These are phyloP conservation scores for Vanilla planifolia DNA, from an alignment of 106 monocot genomes.

Conservation along the genomic window DNA sequence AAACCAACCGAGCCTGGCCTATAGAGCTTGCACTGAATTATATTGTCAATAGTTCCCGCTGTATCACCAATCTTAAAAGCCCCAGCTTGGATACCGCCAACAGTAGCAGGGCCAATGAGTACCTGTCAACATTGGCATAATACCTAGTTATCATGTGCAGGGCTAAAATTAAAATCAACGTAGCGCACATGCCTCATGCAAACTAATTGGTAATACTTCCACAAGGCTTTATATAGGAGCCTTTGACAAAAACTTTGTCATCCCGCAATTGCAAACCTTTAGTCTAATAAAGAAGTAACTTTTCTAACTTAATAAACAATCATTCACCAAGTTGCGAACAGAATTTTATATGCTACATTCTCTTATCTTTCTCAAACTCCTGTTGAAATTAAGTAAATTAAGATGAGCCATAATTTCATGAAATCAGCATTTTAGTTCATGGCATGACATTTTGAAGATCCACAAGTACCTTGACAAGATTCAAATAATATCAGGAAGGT, in stretches of 20 bases:
- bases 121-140: slow-evolving; percentile 39
- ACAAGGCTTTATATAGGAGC: neutral
- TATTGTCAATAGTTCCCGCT: slow-evolving; percentile 97
- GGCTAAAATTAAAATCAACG: neutral
- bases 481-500: too few relatives aligned
- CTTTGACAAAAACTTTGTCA: neutral
- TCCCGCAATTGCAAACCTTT: neutral
- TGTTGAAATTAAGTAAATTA: too few relatives aligned
- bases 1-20: slow-evolving; percentile 94
- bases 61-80: slow-evolving; percentile 99
- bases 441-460: too few relatives aligned
- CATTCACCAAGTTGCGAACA: too few relatives aligned
- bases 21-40: slow-evolving; percentile 96
- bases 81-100: slow-evolving; percentile 98
- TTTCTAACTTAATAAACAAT: too few relatives aligned
- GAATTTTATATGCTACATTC: too few relatives aligned
- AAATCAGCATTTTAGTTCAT: too few relatives aligned
- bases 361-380: neutral
- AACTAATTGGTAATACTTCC: neutral
- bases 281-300: too few relatives aligned
- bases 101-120: slow-evolving; percentile 93
- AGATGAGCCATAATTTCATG: too few relatives aligned
- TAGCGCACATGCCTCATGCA: neutral
- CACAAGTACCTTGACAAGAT: too few relatives aligned
- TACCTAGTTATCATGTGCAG: neutral